These are phyloP conservation scores for Waitea zeae DNA, from an alignment of 1,284 basidiomycete genomes.

Conservation along the genomic window DNA sequence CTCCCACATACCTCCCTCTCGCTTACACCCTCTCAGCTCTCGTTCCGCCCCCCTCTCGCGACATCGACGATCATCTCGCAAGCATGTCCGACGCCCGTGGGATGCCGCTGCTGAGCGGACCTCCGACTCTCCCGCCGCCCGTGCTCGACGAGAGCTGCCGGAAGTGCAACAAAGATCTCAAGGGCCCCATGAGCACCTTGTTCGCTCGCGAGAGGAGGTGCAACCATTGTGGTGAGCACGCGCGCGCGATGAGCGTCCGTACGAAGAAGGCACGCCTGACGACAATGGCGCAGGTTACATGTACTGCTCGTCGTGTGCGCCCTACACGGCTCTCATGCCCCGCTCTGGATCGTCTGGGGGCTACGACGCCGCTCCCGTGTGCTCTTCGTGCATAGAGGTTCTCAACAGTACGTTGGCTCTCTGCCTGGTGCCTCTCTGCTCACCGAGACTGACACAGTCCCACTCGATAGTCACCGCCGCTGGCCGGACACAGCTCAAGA, in stretches of 20 bases:
- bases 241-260: neutral
- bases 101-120: conserved; percentile 53
- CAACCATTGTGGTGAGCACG: conserved; percentile 53
- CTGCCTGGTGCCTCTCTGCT: neutral
- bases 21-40: too few species aligned
- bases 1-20: too few species aligned
- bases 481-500: conserved; percentile 33
- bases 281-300: conserved; percentile 31
- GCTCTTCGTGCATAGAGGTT: conserved; percentile 54
- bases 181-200: conserved; percentile 51
- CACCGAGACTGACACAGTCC: conserved; percentile 1
- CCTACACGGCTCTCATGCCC: conserved; percentile 61
- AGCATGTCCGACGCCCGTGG: too few species aligned
- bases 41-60: too few species aligned
- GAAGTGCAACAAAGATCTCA: conserved; percentile 60
- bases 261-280: neutral
- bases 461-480: conserved; percentile 41
- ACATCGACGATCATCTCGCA: too few species aligned
- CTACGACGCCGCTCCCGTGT: conserved; percentile 46
- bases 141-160: conserved; percentile 32
- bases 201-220: conserved; percentile 47
- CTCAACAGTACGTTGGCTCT: conserved; percentile 43
- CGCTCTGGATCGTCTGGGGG: conserved; percentile 27
- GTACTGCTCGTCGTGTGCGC: conserved; percentile 55
- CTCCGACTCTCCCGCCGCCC: conserved; percentile 16